Base-by-base conservation (phyloP, 2,329 filamentous ascomycete species). In the Ophiostoma quercus region DNA sequence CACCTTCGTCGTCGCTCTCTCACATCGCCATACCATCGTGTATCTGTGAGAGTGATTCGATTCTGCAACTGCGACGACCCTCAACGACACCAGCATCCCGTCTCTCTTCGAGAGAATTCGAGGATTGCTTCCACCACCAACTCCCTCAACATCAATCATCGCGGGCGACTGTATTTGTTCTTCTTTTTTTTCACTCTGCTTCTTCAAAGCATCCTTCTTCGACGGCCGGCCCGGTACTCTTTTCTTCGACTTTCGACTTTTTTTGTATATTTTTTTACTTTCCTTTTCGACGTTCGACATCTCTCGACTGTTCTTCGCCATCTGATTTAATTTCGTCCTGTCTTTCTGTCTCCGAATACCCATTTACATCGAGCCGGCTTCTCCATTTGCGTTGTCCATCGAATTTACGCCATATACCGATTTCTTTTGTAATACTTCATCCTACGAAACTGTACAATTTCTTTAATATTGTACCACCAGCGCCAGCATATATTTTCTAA, bases 141-240 rank as follows among this genome's bases (percentile, higher is more conserved):
- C 29, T 39, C 16, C 22, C 3, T 65, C 62, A 7, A 62, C 57
- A 11, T 75, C 72, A 43, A 73, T 71, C 74, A 75, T 78, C 77
- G 77, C 77, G 70, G 77, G 77, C 77, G 76, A 78, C 74, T 73
- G 4, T 3, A 71, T 75, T 41, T 68, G 14, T n/a, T 76, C 76
- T 75, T 75, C 32, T 16, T 8, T 16, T 14, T 76, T 76, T 75
- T 75, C 29, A 16, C 74, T 74, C 22, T 68, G 16, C 19, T 76
- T 76, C 75, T 75, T 62, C 14, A 14, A 62, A 25, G 12, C 57
- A 32, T n/a, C 32, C 11, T 34, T 32, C 29, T 39, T 63, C 63
- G 71, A 77, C 75, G 75, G 74, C 74, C 62, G 74, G 74, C 62
- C 74, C 74, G 74, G 69, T 71, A 67, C 62, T 68, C n/a, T 54